Conservation (phyloP, 495 filamentous ascomycete species). For the Delitschia confertaspora region DNA sequence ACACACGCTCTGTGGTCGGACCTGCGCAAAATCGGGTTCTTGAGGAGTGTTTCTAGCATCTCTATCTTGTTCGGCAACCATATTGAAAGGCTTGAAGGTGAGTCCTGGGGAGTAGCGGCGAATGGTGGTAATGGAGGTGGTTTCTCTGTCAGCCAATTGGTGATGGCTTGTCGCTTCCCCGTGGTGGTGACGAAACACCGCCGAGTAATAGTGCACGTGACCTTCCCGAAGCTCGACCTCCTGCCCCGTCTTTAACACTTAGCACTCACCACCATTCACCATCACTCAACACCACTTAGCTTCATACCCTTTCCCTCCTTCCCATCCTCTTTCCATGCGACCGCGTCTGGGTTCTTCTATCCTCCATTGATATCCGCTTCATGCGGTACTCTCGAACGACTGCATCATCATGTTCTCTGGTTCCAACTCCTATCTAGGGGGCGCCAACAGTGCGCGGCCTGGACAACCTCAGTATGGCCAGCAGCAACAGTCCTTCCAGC, state of each 20-base stretch:
- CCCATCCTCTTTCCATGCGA: too few relatives aligned
- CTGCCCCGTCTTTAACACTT: too few relatives aligned
- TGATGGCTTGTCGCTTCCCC: too few relatives aligned
- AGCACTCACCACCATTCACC: too few relatives aligned
- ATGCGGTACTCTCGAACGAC: slow-evolving; percentile 8
- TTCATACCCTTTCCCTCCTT: too few relatives aligned
- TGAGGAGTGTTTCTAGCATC: slow-evolving; percentile 2
- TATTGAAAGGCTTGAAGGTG: slow-evolving; percentile 6
- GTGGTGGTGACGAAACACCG: too few relatives aligned
- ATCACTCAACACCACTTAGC: too few relatives aligned
- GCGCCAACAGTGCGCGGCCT: slow-evolving; percentile 63
- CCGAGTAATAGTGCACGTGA: too few relatives aligned
- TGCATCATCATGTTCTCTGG: slow-evolving; percentile 70
- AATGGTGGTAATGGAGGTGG: background rate
- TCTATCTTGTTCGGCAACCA: slow-evolving; percentile 21
- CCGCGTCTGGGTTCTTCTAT: too few relatives aligned
- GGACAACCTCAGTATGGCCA: slow-evolving; percentile 58
- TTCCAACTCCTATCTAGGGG: slow-evolving; percentile 74
- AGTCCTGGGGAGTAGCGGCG: slow-evolving; percentile 1
- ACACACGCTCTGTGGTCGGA: background rate
- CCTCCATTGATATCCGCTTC: background rate
- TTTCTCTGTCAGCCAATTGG: background rate
- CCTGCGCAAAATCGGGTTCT: slow-evolving; percentile 29
- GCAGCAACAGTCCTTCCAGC: slow-evolving; percentile 46
- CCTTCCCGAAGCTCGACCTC: too few relatives aligned